phyloP scores from a whole-genome alignment of 345 rosid genomes.

The Sonneratia caseolaris region DNA sequence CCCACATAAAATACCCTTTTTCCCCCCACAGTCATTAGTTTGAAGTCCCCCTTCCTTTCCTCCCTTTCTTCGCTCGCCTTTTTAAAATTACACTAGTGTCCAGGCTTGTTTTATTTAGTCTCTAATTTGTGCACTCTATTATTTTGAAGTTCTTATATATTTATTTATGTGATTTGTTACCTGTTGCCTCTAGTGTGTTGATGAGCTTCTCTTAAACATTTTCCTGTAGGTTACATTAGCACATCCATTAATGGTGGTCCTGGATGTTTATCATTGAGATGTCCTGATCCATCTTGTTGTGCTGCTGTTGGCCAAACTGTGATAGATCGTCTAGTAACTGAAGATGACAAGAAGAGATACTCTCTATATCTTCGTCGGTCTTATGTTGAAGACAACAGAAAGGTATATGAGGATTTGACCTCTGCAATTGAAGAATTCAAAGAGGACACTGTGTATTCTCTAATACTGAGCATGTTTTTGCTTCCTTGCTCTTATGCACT shows the following conservation, averaged over 20 bases:
- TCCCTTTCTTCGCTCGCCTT: no score
- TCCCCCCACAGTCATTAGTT: no score
- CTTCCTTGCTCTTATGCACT: not conserved
- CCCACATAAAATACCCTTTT: no score
- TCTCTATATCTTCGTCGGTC: conserved; percentile 76
- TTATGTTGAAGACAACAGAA: conserved; percentile 81
- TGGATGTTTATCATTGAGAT: conserved; percentile 79
- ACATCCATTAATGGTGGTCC: conserved; percentile 81
- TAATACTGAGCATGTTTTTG: not conserved
- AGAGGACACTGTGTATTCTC: not conserved
- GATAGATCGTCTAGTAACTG: conserved; percentile 48
- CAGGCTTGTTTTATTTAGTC: no score
- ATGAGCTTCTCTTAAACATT: not conserved
- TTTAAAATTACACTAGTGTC: no score
- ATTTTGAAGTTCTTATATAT: no score
- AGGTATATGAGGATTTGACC: conserved; percentile 39
- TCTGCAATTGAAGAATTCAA: not conserved
- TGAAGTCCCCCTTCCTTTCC: no score
- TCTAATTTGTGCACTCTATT: no score
- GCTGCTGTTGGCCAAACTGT: conserved; percentile 77
- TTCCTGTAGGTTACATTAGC: conserved; percentile 54
- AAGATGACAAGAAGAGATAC: conserved; percentile 64
- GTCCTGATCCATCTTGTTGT: conserved; percentile 80
- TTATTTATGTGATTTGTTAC: not conserved
- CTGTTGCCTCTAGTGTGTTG: not conserved